These are phyloP conservation scores for Telopea speciosissima DNA, from an alignment of 177 flowering plant species.

Conservation along the genomic window DNA sequence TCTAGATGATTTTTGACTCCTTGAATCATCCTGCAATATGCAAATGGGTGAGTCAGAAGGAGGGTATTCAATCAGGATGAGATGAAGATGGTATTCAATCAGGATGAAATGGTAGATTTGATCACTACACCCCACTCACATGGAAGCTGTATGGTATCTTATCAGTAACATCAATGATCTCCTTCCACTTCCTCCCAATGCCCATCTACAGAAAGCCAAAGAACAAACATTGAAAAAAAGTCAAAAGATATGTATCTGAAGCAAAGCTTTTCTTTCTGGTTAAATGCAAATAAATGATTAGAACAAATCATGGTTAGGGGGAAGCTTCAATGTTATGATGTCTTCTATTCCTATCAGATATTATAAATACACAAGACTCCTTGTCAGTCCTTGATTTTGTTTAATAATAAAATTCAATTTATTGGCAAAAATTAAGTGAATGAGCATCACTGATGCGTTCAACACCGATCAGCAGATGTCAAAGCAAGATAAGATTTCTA, in stretches of 20 bases:
- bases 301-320: too few relatives aligned
- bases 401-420: too few relatives aligned
- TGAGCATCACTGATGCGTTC: too few relatives aligned
- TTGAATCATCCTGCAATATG: conserved; percentile 56
- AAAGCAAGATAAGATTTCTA: too few relatives aligned
- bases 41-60: neutral
- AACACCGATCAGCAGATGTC: too few relatives aligned
- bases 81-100: neutral
- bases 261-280: neutral
- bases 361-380: too few relatives aligned
- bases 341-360: too few relatives aligned
- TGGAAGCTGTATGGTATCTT: conserved; percentile 68
- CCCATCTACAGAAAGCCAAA: conserved; percentile 42
- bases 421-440: too few relatives aligned
- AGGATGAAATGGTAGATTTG: neutral
- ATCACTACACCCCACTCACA: conserved; percentile 27
- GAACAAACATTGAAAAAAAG: neutral
- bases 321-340: too few relatives aligned
- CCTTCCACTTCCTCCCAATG: conserved; percentile 90
- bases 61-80: neutral
- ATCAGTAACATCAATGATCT: conserved; percentile 59
- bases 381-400: too few relatives aligned
- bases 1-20: conserved; percentile 49
- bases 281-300: too few relatives aligned
- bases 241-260: neutral